Conservation (phyloP, 148 eudicot species). For the Heliosperma pusillum region DNA sequence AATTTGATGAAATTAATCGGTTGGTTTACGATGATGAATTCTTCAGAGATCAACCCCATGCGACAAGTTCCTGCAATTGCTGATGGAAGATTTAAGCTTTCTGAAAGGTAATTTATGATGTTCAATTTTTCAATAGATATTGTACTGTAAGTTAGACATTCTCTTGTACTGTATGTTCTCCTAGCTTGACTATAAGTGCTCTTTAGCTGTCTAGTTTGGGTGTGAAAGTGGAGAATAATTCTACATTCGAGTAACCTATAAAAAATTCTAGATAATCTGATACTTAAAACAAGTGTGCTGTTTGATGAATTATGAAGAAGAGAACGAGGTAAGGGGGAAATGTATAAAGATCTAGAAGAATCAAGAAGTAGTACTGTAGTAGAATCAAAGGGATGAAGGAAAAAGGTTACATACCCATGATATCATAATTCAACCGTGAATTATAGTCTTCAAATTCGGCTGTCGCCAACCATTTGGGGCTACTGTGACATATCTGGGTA, state of each 20-base stretch:
- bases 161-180: too few relatives aligned
- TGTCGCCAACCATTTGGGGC: background rate
- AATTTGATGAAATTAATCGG: background rate
- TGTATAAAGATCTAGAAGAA: background rate
- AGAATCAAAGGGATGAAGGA: background rate
- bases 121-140: background rate
- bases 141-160: background rate
- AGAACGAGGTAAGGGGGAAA: background rate
- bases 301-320: too few relatives aligned
- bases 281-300: background rate
- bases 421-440: background rate
- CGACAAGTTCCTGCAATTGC: constrained; percentile 68
- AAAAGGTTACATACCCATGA: background rate
- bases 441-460: background rate
- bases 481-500: background rate
- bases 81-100: constrained; percentile 85
- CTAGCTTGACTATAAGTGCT: background rate
- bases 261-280: background rate
- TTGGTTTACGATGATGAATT: constrained; percentile 11
- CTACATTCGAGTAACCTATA: too few relatives aligned
- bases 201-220: background rate
- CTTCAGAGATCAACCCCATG: constrained; percentile 78
- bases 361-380: background rate
- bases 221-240: background rate
- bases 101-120: constrained; percentile 55